phyloP scores from a whole-genome alignment of 352 stramenopile genomes.

The Phytophthora idaei region DNA sequence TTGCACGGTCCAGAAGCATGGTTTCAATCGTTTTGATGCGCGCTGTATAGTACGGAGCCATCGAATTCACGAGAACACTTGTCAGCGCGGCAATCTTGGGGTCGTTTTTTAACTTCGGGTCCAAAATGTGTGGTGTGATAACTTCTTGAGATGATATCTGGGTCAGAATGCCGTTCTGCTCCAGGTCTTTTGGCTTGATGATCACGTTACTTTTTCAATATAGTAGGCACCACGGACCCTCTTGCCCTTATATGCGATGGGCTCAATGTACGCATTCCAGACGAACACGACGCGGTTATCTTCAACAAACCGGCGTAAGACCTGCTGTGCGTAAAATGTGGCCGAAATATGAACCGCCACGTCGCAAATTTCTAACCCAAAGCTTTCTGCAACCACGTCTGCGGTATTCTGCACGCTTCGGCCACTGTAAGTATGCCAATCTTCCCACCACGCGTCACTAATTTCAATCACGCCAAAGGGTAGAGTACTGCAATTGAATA shows the following conservation, averaged over 20 bases:
- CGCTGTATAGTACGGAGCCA: slow-evolving; percentile 31
- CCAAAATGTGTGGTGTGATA: slow-evolving; percentile 47
- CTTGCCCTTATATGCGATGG: slow-evolving; percentile 47
- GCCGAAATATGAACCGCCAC: slow-evolving; percentile 45
- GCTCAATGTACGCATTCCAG: slow-evolving; percentile 53
- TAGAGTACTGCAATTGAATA: background rate
- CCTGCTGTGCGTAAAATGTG: slow-evolving; percentile 53
- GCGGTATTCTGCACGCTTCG: slow-evolving; percentile 1
- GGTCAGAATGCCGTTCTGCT: background rate
- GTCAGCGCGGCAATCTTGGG: slow-evolving; percentile 33
- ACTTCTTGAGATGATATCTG: slow-evolving; percentile 50
- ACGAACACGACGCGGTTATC: slow-evolving; percentile 53
- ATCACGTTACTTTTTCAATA: slow-evolving; percentile 57
- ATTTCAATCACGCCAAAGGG: slow-evolving; percentile 5
- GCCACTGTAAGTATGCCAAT: slow-evolving; percentile 25
- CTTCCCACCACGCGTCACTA: slow-evolving; percentile 12
- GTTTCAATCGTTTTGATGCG: slow-evolving; percentile 31
- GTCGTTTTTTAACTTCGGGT: slow-evolving; percentile 23
- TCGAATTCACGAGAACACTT: slow-evolving; percentile 40
- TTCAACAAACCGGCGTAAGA: slow-evolving; percentile 54
- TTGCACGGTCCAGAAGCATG: background rate
- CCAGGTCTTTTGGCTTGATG: slow-evolving; percentile 30
- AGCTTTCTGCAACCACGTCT: slow-evolving; percentile 54
- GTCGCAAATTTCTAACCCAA: slow-evolving; percentile 51
- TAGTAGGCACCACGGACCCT: slow-evolving; percentile 42